phyloP scores from a whole-genome alignment of 345 rosid species.

The Eucalyptus dawsonii region DNA sequence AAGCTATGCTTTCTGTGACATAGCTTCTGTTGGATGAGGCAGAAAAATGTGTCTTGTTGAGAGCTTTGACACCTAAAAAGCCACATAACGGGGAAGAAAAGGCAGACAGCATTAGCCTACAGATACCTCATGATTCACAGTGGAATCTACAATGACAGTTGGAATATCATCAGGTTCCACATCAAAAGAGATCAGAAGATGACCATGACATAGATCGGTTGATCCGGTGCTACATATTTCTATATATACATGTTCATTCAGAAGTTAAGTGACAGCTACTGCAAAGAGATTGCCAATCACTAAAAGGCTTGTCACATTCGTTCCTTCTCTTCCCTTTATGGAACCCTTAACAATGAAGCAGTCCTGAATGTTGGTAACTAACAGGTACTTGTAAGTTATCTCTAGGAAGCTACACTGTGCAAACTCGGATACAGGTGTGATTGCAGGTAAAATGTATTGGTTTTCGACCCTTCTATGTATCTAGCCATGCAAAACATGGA shows the following conservation, averaged over 20 bases:
- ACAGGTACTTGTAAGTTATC: neutral
- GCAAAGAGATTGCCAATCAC: neutral
- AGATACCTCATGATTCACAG: neutral
- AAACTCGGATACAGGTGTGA: neutral
- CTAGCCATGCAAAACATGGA: neutral
- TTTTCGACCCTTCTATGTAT: neutral
- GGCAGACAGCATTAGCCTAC: neutral
- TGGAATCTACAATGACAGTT: neutral
- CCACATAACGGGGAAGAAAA: neutral
- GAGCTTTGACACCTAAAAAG: slow-evolving; percentile 57
- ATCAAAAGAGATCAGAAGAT: neutral
- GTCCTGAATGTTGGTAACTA: neutral
- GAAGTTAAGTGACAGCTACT: neutral
- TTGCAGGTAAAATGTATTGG: neutral
- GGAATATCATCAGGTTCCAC: neutral
- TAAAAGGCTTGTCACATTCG: neutral
- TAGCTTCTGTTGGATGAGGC: slow-evolving; percentile 7
- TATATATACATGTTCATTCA: neutral
- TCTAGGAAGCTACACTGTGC: neutral
- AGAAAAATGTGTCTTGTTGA: slow-evolving; percentile 37
- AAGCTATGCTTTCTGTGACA: slow-evolving; percentile 28
- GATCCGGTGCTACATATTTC: neutral
- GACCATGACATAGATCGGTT: neutral
- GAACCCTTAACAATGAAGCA: neutral
- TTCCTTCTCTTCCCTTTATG: neutral